phyloP scores from a whole-genome alignment of 176 grass and related monocot genomes.

The Paspalum notatum region DNA sequence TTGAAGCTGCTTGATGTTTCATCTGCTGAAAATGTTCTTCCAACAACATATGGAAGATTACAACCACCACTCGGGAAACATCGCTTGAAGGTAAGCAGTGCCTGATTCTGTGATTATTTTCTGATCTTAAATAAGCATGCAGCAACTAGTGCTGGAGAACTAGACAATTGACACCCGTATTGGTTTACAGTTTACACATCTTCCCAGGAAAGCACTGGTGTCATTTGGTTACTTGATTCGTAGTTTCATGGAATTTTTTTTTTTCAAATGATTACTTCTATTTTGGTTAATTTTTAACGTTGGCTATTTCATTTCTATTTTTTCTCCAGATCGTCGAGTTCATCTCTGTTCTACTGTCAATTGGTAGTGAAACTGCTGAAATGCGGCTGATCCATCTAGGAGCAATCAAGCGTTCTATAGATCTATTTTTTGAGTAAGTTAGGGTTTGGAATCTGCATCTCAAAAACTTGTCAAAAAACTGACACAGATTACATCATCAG shows the following conservation, averaged over 20 bases:
- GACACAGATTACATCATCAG: conserved; percentile 53
- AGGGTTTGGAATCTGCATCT: conserved; percentile 31
- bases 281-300: conserved; percentile 37
- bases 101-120: conserved; percentile 22
- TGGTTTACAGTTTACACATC: background rate
- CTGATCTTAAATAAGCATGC: conserved; percentile 29
- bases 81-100: conserved; percentile 72
- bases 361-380: conserved; percentile 87
- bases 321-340: conserved; percentile 96
- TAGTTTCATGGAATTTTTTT: conserved; percentile 1
- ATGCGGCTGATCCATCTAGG: conserved; percentile 67
- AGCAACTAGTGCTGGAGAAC: background rate
- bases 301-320: conserved; percentile 25
- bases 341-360: conserved; percentile 88
- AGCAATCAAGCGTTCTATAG: conserved; percentile 71
- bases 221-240: conserved; percentile 12
- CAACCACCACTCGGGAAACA: conserved; percentile 86
- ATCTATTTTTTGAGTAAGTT: conserved; percentile 99
- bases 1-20: conserved; percentile 85
- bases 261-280: conserved; percentile 25
- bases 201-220: background rate
- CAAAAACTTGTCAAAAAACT: conserved; percentile 37
- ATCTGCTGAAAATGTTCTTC: conserved; percentile 62
- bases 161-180: conserved; percentile 1
- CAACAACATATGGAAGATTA: conserved; percentile 74